Evolutionary conservation across 2,329 filamentous ascomycete species (phyloP).

Genomic region (Diaporthe amygdali): DNA sequence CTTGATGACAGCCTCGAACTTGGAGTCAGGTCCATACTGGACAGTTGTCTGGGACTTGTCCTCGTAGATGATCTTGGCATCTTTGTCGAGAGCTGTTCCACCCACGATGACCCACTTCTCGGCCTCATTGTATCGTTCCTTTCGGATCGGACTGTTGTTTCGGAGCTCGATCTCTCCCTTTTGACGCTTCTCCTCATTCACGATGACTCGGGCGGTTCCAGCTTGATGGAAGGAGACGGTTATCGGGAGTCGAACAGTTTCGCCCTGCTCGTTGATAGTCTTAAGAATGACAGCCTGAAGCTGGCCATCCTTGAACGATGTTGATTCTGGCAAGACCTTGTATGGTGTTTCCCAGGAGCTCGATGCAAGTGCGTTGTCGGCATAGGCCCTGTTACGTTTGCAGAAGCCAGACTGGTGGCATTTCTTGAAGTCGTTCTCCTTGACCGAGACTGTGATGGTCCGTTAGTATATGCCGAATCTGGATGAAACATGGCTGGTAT

Average conservation of each 20-base stretch:
- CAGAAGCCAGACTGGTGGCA: conserved; percentile 97
- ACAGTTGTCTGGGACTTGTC: conserved; percentile 74
- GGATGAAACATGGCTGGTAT: neutral
- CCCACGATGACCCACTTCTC: conserved; percentile 87
- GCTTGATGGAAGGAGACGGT: conserved; percentile 89
- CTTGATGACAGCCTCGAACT: conserved; percentile 82
- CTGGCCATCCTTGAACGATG: conserved; percentile 79
- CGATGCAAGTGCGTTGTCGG: conserved; percentile 74
- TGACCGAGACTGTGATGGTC: conserved; percentile 71
- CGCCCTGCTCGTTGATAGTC: conserved; percentile 67
- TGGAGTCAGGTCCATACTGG: conserved; percentile 76
- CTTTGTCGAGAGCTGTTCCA: conserved; percentile 73
- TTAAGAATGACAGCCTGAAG: conserved; percentile 85
- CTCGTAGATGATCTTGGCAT: conserved; percentile 71
- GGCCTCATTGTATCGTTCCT: conserved; percentile 94
- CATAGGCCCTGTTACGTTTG: conserved; percentile 89
- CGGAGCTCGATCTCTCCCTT: conserved; percentile 89
- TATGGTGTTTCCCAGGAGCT: conserved; percentile 83
- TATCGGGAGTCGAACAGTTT: conserved; percentile 79
- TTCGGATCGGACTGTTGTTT: conserved; percentile 81
- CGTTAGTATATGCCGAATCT: neutral
- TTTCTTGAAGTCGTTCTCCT: conserved; percentile 97
- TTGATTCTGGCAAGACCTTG: conserved; percentile 71
- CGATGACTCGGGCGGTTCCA: conserved; percentile 82
- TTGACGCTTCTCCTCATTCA: conserved; percentile 90